Conservation (phyloP, 108 stramenopile species). For the Conticribra guillardii region DNA sequence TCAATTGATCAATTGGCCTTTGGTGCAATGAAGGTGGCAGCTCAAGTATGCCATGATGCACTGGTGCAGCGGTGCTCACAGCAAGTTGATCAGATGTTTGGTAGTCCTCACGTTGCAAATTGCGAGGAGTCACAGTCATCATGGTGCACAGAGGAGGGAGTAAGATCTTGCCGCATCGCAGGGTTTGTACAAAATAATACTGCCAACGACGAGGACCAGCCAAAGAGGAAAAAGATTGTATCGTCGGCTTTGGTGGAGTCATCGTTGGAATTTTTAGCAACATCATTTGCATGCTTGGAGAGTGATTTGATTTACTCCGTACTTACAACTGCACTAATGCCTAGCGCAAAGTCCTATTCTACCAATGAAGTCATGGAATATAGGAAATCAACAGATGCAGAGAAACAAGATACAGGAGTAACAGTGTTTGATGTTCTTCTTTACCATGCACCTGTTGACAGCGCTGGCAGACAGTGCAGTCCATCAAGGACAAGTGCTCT, state of each 20-base stretch:
- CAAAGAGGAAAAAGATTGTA: constrained; percentile 10
- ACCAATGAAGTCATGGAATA: neutral
- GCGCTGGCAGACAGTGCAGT: too few relatives aligned
- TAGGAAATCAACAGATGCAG: neutral
- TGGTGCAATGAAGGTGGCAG: constrained; percentile 26
- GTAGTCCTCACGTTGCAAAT: neutral
- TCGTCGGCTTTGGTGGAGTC: constrained; percentile 33
- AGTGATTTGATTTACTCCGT: constrained; percentile 45
- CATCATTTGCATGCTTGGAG: constrained; percentile 46
- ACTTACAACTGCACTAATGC: neutral
- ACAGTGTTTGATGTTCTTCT: constrained; percentile 28
- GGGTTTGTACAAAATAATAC: constrained; percentile 10
- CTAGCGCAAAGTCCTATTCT: neutral
- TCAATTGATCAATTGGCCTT: constrained; percentile 29
- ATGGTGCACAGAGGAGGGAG: neutral
- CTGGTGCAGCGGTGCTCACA: neutral
- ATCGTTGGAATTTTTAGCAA: constrained; percentile 41
- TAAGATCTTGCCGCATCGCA: constrained; percentile 7
- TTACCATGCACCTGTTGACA: constrained; percentile 18
- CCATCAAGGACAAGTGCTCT: too few relatives aligned
- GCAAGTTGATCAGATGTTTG: neutral
- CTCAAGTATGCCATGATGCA: constrained; percentile 25
- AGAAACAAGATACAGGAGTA: too few relatives aligned
- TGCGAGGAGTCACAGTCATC: too few relatives aligned
- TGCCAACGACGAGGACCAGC: neutral